Evolutionary conservation across 1,284 basidiomycete genomes (phyloP).

Genomic region (Schizophyllum commune): DNA sequence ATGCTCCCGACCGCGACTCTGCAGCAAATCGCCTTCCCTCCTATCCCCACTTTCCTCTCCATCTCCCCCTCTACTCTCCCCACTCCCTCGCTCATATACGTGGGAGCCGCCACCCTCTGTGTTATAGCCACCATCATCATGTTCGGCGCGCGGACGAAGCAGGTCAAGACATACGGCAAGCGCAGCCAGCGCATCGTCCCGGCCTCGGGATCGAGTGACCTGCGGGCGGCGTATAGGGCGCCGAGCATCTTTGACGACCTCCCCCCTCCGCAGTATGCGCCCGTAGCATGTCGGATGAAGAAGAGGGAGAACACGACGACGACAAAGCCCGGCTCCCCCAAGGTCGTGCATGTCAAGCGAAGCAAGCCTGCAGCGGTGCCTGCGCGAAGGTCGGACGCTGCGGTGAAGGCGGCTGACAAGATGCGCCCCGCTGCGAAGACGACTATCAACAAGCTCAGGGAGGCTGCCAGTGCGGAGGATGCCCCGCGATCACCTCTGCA

Average conservation of each 20-base stretch:
- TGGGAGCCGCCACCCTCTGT: not conserved
- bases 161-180: conserved; percentile 62
- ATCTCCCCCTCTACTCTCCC: not conserved
- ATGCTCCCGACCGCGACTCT: not conserved
- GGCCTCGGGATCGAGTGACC: conserved; percentile 27
- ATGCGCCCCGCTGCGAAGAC: conserved; percentile 11
- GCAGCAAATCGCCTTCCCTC: not conserved
- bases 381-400: conserved; percentile 13
- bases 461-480: conserved; percentile 12
- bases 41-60: not conserved
- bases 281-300: conserved; percentile 38
- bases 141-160: conserved; percentile 45
- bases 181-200: conserved; percentile 58
- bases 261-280: conserved; percentile 25
- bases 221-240: not conserved
- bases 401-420: conserved; percentile 11
- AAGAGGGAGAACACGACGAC: conserved; percentile 31
- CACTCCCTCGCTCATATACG: not conserved
- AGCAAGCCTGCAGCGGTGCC: conserved; percentile 28
- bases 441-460: conserved; percentile 8
- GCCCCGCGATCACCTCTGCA: conserved; percentile 36
- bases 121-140: not conserved
- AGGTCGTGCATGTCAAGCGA: conserved; percentile 28
- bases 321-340: conserved; percentile 22
- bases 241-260: conserved; percentile 34